Evolutionary conservation across 768 basidiomycete genomes (phyloP), one percentile per base, ranked within the genome.

Genomic region (Dioszegia hungarica): DNA sequence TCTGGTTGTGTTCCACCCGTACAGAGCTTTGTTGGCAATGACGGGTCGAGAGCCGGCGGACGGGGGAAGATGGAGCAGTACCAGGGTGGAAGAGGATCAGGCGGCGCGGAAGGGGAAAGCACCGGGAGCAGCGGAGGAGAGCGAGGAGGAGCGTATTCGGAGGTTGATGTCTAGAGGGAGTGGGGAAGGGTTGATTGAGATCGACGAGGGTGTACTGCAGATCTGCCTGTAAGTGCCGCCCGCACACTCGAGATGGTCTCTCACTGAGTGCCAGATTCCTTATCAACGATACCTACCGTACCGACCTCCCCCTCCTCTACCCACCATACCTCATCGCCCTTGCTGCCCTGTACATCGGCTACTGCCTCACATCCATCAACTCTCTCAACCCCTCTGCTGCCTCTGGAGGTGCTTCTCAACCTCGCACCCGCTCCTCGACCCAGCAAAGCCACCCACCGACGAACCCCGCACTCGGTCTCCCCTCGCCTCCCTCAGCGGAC

Each of bases 241-340:
- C 19, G 9, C 9, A 9, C 11, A 9, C 41, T 25, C 41, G 9
- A n/a, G 24, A 43, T 25, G 24, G 9, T 10, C 41, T 25, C 41
- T n/a, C n/a, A n/a, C n/a, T n/a, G n/a, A n/a, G n/a, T n/a, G n/a
- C n/a, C 27, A 95, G 92, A 89, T 92, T 91, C 73, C 85, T 97
- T 72, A 84, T 99, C 70, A 99, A 98, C 77, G 94, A 98, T 75
- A 91, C 89, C 0, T 97, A 91, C 70, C 85, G 93, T 51, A 92
- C 90, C 4, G 89, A 93, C 54, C 80, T 99, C 19, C 91, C 90
- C 70, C 84, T 99, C n/a, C 77, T 95, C 27, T 87, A 98, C 72
- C 93, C 95, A 0, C 95, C 95, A 0, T 91, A 98, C 73, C 80
- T 97, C 54, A 89, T 98, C 63, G 91, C 94, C 20, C 83, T 97